These are phyloP conservation scores for Huntiella abstrusa DNA, from an alignment of 2,329 filamentous ascomycete species.

Conservation along the genomic window DNA sequence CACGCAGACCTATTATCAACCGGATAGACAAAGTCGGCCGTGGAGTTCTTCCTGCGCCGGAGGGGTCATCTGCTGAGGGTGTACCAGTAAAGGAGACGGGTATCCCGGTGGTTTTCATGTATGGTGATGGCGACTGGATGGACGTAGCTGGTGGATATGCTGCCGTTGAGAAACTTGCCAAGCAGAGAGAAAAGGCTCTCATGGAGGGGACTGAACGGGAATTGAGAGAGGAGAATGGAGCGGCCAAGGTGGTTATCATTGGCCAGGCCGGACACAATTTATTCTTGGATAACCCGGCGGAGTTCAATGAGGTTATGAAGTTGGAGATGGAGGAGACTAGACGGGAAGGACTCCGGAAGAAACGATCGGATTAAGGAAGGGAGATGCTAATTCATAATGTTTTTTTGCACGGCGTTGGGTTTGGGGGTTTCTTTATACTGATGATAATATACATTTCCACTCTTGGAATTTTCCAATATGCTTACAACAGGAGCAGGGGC, in stretches of 20 bases:
- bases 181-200: constrained; percentile 42
- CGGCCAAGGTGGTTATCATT: constrained; percentile 66
- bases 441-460: too few relatives aligned
- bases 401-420: background rate
- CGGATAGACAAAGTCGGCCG: constrained; percentile 73
- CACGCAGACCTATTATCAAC: constrained; percentile 69
- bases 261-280: constrained; percentile 38
- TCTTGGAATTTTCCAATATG: too few relatives aligned
- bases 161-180: constrained; percentile 59
- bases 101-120: constrained; percentile 78
- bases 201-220: constrained; percentile 47
- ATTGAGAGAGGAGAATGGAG: constrained; percentile 52
- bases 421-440: background rate
- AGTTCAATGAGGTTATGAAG: constrained; percentile 34
- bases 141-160: constrained; percentile 72
- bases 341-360: constrained; percentile 14
- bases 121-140: constrained; percentile 98
- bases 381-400: background rate
- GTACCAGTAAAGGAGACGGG: constrained; percentile 35
- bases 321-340: constrained; percentile 35
- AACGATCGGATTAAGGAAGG: background rate
- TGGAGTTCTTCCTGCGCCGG: constrained; percentile 29
- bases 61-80: constrained; percentile 14
- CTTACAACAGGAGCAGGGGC: too few relatives aligned
- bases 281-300: constrained; percentile 39